A percentile compares a stretch with the other conserved stretches of the same genome.
These are phyloP conservation scores for Filosporella fistucella DNA, from an alignment of 495 filamentous ascomycete genomes.

Conservation along the genomic window DNA sequence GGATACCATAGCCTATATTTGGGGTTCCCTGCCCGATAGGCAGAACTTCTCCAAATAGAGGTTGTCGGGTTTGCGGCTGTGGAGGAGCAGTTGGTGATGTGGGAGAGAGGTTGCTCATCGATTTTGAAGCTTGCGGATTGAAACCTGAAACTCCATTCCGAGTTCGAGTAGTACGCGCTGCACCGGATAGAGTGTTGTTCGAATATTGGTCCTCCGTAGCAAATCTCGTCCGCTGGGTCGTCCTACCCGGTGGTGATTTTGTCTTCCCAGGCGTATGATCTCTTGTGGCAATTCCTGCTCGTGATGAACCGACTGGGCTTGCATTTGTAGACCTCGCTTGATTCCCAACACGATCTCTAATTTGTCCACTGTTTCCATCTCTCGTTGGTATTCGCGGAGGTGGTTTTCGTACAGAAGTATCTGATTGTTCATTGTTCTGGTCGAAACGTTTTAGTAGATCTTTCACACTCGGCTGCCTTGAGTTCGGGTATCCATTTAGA, in stretches of 20 bases:
- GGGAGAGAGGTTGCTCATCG: constrained; percentile 37
- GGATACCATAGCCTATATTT: constrained; percentile 45
- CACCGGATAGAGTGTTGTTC: constrained; percentile 45
- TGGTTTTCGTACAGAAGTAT: constrained; percentile 13
- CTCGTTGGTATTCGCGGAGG: constrained; percentile 6
- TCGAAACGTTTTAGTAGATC: constrained; percentile 53
- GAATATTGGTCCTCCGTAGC: constrained; percentile 38
- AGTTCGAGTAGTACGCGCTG: constrained; percentile 44
- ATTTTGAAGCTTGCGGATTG: constrained; percentile 39
- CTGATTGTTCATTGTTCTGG: constrained; percentile 25
- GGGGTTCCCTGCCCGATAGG: constrained; percentile 34
- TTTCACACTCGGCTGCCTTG: constrained; percentile 44
- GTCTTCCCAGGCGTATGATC: constrained; percentile 1
- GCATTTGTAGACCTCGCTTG: constrained; percentile 5
- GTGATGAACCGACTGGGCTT: neutral
- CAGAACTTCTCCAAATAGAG: constrained; percentile 50
- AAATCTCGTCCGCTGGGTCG: constrained; percentile 35
- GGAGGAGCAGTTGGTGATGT: constrained; percentile 21
- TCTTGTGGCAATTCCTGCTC: constrained; percentile 12
- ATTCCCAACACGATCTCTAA: constrained; percentile 13
- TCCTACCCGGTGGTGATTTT: constrained; percentile 17
- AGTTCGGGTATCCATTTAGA: constrained; percentile 21
- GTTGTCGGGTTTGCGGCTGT: constrained; percentile 23
- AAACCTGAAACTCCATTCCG: constrained; percentile 29
- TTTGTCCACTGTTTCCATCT: constrained; percentile 9